Base-by-base conservation (phyloP, 2,329 filamentous ascomycete genomes). In the Davidsoniella virescens region DNA sequence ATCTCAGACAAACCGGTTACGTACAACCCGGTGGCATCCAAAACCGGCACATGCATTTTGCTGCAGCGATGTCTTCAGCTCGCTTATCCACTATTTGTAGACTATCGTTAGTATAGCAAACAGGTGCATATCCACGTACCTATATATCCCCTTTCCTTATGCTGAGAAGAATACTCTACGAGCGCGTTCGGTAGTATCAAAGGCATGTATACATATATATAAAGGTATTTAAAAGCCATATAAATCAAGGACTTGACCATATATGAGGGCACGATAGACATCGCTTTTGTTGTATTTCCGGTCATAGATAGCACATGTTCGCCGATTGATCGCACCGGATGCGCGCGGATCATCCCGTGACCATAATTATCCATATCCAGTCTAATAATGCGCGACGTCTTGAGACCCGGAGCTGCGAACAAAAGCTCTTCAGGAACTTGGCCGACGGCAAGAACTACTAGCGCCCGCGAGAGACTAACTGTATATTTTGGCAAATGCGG, bases 401-500 rank as follows among this genome's bases (percentile, higher is more conserved):
- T 5, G 12, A 25, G 42, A 44, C 20, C 16, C 18, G n/a, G 40
- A 16, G 10, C 40, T 7, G 40, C 23, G 14, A 9, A 20, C 42
- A 26, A 44, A 44, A 44, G 8, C 14, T 16, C 14, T 44, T 44
- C 20, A 61, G 57, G 5, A 67, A 55, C 36, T 33, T 69, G 65
- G 1, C 53, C 56, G 1, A 57, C 58, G 0, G 62, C 59, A 2
- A 69, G 53, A 1, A 33, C 60, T 56, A 33, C 59, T 62, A 10
- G 64, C 66, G 2, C 66, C 66, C 1, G 65, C 65, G 5, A 68
- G 20, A 23, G 20, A 23, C 20, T 23, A 5, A 23, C 20, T 23
- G 5, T 23, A 5, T 23, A 23, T 5, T 23, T 23, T 23, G 20
- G 20, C 20, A 23, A 5, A 23, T 23, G 20, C 20, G 5, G 20